Evolutionary conservation across 768 basidiomycete species (phyloP), one percentile per base, ranked within the genome.

Genomic region (Podaxis sp.): DNA sequence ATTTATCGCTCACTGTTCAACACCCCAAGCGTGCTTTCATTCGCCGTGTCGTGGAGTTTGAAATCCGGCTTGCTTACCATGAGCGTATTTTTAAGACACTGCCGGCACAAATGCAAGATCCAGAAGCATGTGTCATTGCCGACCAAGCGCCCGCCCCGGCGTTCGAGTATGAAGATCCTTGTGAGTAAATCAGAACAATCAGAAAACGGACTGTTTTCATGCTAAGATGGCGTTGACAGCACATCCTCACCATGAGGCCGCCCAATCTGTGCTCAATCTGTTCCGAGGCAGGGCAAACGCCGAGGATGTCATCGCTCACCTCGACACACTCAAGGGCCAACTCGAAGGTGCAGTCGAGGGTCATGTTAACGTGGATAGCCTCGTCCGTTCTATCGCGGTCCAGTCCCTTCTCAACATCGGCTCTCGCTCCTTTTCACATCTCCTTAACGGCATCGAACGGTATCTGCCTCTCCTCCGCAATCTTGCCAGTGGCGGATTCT

Each of bases 361-460:
- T 27, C 81, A 80, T 7, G 68, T 77, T 64, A 88, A 89, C 61
- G 81, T 93, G 13, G 88, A 92, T 67, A 70, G 79, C 17, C 74
- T 88, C 56, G 78, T 89, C 43, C 87, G 93, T 24, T 88, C 90
- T 29, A 90, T 98, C 66, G 82, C 91, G 17, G 81, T 93, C 52
- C 94, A 98, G 68, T 93, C 92, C 12, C 82, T 98, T 4, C 82
- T 98, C 5, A 87, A 92, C 71, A 91, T 98, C 63, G 97, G 97
- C 56, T 87, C 92, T 2, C 88, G 97, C 15, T 97, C 96, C 2
- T 98, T 99, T 80, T 98, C 96, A 0, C 97, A 99, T 75, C 89
- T 98, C 68, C 85, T 98, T 66, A 98, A 98, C 70, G 96, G 95
- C 3, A 94, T 98, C 66, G 97, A 99, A 71, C 89, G 97, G 17